Base-by-base conservation (phyloP, 345 rosid species). In the Rhodamnia argentea region DNA sequence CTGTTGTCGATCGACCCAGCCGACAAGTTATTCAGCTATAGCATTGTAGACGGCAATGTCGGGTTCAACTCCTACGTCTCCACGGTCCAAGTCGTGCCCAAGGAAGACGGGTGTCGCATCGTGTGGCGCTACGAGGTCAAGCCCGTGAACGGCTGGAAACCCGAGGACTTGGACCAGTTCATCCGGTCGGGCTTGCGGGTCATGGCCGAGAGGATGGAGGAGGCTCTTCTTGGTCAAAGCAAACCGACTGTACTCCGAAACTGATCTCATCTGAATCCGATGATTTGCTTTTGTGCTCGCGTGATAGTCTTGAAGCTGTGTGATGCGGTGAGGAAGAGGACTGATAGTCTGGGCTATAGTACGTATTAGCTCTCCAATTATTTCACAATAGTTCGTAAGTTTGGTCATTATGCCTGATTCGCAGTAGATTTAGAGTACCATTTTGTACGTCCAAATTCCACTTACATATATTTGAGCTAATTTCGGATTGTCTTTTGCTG, bases 71-170 rank as follows among this genome's bases (percentile, higher is more conserved):
- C 82, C 0, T 90, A 92, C 76, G 85, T 90, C 1, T 88, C 93
- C 32, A 89, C 82, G 6, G 87, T 88, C 14, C 89, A 86, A 82
- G 91, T 91, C 52, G 29, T 85, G 57, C 84, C 86, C 0, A 55
- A 75, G 24, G 87, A 85, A 23, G 83, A 64, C 7, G 94, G 91
- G 18, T 91, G 94, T 40, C 29, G 22, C 47, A 85, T 90, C 14
- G 92, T 88, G 83, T 90, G 95, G 93, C 57, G n/a, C 53, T 91
- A 90, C 13, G 93, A 90, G 55, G 94, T 92, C 15, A 88, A 91
- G 86, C 94, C 94, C 1, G 89, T 85, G 3, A 16, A 86, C 53
- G 91, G 90, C 0, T 90, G 94, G 94, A 89, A 10, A 50, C 83
- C 85, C 4, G 83, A 89, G 84, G 89, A 92, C 70, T 85, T 92